These are phyloP conservation scores for Trametes gibbosa DNA, from an alignment of 768 basidiomycete genomes.

Conservation along the genomic window DNA sequence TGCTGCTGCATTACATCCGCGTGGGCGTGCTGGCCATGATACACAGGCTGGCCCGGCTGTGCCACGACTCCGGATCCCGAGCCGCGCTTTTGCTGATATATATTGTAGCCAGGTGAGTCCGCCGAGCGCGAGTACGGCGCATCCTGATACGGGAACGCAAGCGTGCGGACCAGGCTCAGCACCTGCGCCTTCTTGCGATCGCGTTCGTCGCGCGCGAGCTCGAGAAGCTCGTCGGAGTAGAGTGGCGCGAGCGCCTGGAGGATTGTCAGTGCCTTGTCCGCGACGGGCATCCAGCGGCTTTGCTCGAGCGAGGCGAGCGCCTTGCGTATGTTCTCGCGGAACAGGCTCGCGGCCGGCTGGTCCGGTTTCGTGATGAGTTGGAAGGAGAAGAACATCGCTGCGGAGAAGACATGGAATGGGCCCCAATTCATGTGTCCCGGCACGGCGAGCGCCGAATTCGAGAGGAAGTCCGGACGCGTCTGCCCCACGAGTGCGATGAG, in stretches of 20 bases:
- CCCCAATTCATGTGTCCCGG: slow-evolving; percentile 85
- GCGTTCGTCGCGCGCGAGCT: slow-evolving; percentile 45
- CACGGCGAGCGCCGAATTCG: slow-evolving; percentile 58
- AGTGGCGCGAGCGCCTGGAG: slow-evolving; percentile 69
- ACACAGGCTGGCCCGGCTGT: neutral
- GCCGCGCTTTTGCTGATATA: slow-evolving; percentile 11
- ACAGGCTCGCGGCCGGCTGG: slow-evolving; percentile 73
- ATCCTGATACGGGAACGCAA: slow-evolving; percentile 82
- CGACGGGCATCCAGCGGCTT: slow-evolving; percentile 60
- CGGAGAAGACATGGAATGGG: slow-evolving; percentile 81
- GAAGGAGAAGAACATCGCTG: slow-evolving; percentile 91
- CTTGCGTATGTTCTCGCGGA: slow-evolving; percentile 73
- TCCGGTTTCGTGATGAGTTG: slow-evolving; percentile 79
- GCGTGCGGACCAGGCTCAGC: slow-evolving; percentile 64
- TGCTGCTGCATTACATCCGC: neutral
- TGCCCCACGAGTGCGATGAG: slow-evolving; percentile 76
- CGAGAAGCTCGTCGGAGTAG: slow-evolving; percentile 63
- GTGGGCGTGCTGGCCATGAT: neutral
- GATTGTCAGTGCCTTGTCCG: slow-evolving; percentile 73
- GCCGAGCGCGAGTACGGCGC: slow-evolving; percentile 54
- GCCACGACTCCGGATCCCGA: neutral
- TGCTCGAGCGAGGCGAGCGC: slow-evolving; percentile 65
- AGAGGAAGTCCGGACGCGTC: slow-evolving; percentile 70
- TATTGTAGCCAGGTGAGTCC: slow-evolving; percentile 41
- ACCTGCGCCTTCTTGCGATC: slow-evolving; percentile 62